Evolutionary conservation across 2,329 filamentous ascomycete species (phyloP).

Genomic region (Aspergillus sojae): DNA sequence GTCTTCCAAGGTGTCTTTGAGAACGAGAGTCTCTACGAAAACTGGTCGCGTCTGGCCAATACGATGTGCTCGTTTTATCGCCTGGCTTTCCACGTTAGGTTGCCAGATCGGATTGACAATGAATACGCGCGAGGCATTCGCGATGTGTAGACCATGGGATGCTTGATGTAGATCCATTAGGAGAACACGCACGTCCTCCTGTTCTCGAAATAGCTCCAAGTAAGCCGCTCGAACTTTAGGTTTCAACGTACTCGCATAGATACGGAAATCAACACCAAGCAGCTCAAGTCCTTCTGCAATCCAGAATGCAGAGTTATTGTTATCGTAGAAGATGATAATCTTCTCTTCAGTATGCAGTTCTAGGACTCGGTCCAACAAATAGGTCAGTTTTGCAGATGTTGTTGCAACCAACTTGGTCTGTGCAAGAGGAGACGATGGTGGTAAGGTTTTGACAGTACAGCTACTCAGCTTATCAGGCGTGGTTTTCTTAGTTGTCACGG

Average conservation of each 20-base stretch:
- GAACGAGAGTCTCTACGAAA: constrained; percentile 80
- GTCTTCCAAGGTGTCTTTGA: constrained; percentile 81
- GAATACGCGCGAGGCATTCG: constrained; percentile 79
- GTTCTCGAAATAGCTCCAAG: constrained; percentile 75
- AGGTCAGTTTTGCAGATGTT: constrained; percentile 82
- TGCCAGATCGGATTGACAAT: constrained; percentile 89
- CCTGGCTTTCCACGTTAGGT: constrained; percentile 82
- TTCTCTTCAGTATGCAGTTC: constrained; percentile 73
- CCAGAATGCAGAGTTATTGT: constrained; percentile 83
- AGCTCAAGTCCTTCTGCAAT: constrained; percentile 81
- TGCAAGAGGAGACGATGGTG: constrained; percentile 56
- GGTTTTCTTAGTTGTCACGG: constrained; percentile 17
- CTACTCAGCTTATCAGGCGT: constrained; percentile 28
- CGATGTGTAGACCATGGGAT: constrained; percentile 84
- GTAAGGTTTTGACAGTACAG: constrained; percentile 29
- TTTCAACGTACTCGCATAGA: constrained; percentile 59
- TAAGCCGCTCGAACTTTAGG: constrained; percentile 70
- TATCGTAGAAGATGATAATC: constrained; percentile 90
- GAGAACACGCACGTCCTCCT: constrained; percentile 70
- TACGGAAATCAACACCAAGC: constrained; percentile 62
- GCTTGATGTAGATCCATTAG: constrained; percentile 92
- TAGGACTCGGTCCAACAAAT: constrained; percentile 74
- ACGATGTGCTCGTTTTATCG: constrained; percentile 84
- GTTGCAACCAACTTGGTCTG: constrained; percentile 72
- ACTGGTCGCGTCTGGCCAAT: constrained; percentile 82